A percentile compares a stretch with the other conserved stretches of the same genome.
phyloP scores from a whole-genome alignment of 108 stramenopile species.

The Ochromonas danica region DNA sequence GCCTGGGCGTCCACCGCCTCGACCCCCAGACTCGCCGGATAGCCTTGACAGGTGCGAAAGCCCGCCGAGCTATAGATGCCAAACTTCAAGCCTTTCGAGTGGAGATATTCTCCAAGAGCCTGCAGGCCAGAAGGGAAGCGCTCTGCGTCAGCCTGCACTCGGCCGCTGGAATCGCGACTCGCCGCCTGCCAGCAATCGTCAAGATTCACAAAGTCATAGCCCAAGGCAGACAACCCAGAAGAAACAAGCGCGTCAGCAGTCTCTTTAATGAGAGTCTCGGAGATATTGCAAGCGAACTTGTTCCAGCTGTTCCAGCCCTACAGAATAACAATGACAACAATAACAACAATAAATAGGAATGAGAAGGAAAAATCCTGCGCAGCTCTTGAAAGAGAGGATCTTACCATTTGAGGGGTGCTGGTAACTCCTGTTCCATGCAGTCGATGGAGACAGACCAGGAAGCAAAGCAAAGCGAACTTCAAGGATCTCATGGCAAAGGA shows the following conservation, averaged over 20 bases:
- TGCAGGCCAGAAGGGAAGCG: constrained; percentile 61
- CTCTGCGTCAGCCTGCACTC: constrained; percentile 42
- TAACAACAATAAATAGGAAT: neutral
- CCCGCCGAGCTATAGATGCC: constrained; percentile 64
- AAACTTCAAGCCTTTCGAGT: constrained; percentile 55
- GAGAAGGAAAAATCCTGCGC: too few species aligned
- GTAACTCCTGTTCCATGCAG: too few species aligned
- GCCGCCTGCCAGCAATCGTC: constrained; percentile 64
- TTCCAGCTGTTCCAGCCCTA: constrained; percentile 35
- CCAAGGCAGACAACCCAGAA: constrained; percentile 45
- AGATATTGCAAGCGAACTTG: constrained; percentile 30
- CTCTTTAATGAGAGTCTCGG: constrained; percentile 27
- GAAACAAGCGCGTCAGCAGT: constrained; percentile 38
- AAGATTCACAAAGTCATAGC: constrained; percentile 61
- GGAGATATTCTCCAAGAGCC: constrained; percentile 55
- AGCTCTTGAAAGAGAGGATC: too few species aligned
- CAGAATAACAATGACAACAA: neutral
- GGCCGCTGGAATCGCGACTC: constrained; percentile 42
- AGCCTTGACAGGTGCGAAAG: constrained; percentile 53
- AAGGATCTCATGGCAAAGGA: too few species aligned
- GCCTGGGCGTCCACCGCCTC: constrained; percentile 57
- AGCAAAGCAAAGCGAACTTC: too few species aligned
- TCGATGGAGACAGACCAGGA: too few species aligned
- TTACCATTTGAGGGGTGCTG: too few species aligned
- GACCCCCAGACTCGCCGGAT: constrained; percentile 56